A percentile compares a stretch with the other conserved stretches of the same genome.
These are phyloP conservation scores for Solanum sitiens DNA, from an alignment of 257 asterid species.

Conservation along the genomic window DNA sequence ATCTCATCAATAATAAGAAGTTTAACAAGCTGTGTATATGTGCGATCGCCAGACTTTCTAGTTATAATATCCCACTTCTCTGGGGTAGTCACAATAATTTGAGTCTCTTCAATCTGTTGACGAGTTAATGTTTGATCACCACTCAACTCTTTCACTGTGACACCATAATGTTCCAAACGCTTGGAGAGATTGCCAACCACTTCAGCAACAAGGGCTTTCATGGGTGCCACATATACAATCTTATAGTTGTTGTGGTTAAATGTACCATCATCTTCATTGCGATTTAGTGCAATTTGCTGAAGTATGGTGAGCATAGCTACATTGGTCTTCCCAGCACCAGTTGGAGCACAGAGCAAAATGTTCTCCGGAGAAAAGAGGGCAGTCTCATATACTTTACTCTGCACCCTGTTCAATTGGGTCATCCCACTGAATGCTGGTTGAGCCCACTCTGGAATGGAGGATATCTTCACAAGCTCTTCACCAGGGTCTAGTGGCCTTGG, in stretches of 20 bases:
- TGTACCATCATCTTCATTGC: slow-evolving; percentile 25
- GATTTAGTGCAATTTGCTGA: slow-evolving; percentile 24
- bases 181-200: slow-evolving; percentile 30
- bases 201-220: slow-evolving; percentile 42
- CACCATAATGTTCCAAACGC: slow-evolving; percentile 27
- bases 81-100: slow-evolving; percentile 36
- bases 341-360: slow-evolving; percentile 33
- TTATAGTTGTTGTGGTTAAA: slow-evolving; percentile 20
- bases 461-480: slow-evolving; percentile 21
- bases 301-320: slow-evolving; percentile 40
- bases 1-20: slow-evolving; percentile 32
- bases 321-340: slow-evolving; percentile 42
- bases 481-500: slow-evolving; percentile 16
- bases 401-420: slow-evolving; percentile 28
- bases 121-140: slow-evolving; percentile 34
- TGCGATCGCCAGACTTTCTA: slow-evolving; percentile 39
- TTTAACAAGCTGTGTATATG: slow-evolving; percentile 33
- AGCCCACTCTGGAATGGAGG: slow-evolving; percentile 36
- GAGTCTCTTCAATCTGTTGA: slow-evolving; percentile 42
- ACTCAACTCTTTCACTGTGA: slow-evolving; percentile 31
- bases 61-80: slow-evolving; percentile 42
- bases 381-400: slow-evolving; percentile 32
- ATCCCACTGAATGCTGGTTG: slow-evolving; percentile 33
- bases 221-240: slow-evolving; percentile 39
- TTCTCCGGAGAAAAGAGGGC: slow-evolving; percentile 30